Conservation (phyloP, 2,329 filamentous ascomycete genomes). For the Colletotrichum falcatum region DNA sequence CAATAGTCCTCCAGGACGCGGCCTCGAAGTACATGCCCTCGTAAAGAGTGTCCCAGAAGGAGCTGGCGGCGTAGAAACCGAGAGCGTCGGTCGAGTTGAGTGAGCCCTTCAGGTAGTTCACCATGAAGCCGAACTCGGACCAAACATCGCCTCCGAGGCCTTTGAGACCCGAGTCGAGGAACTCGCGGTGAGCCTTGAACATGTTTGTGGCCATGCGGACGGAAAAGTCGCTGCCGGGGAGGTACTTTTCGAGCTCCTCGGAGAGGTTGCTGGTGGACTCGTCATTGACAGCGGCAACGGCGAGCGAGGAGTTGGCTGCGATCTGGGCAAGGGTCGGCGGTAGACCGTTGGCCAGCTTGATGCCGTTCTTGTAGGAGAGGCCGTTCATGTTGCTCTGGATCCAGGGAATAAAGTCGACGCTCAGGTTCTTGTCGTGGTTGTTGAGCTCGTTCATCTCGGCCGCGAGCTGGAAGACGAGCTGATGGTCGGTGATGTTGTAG, state of each 20-base stretch:
- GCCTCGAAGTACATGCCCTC: slow-evolving; percentile 71
- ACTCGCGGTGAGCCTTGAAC: slow-evolving; percentile 59
- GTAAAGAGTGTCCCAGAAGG: slow-evolving; percentile 64
- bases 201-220: slow-evolving; percentile 56
- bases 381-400: slow-evolving; percentile 68
- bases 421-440: slow-evolving; percentile 58
- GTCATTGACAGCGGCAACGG: slow-evolving; percentile 47
- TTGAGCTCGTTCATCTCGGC: slow-evolving; percentile 71
- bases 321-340: slow-evolving; percentile 65
- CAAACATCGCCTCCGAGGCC: slow-evolving; percentile 69
- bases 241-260: slow-evolving; percentile 52
- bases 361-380: slow-evolving; percentile 61
- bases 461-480: slow-evolving; percentile 73
- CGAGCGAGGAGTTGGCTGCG: slow-evolving; percentile 56
- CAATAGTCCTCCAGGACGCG: slow-evolving; percentile 72
- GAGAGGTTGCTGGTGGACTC: slow-evolving; percentile 50
- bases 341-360: slow-evolving; percentile 62
- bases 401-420: slow-evolving; percentile 73
- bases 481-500: slow-evolving; percentile 70
- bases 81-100: slow-evolving; percentile 65
- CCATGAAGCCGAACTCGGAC: slow-evolving; percentile 73
- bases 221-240: slow-evolving; percentile 52
- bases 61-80: slow-evolving; percentile 48
- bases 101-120: slow-evolving; percentile 66
- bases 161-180: slow-evolving; percentile 49